Evolutionary conservation across 176 grass and related monocot genomes (phyloP), one percentile per base, ranked within the genome.

Genomic region (Bonia amplexicaulis): DNA sequence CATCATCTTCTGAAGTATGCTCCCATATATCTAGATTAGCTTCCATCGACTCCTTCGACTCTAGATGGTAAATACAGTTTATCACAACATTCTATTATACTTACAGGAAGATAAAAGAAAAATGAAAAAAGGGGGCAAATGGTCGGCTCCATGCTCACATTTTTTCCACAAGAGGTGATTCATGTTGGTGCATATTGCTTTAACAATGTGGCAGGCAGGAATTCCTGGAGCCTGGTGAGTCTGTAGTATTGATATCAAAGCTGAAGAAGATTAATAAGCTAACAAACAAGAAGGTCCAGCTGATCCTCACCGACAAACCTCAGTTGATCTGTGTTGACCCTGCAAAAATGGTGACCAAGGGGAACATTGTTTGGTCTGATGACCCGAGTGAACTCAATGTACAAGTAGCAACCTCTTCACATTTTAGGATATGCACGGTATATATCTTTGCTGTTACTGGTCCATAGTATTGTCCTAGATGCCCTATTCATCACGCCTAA

Each of bases 361-460:
- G 88, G 17, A 90, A 85, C 53, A 94, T 94, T 81, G 67, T 88
- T 84, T 96, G 93, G 97, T 99, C 97, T 46, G 88, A 88, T 76
- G 81, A 99, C 53, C 88, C 97, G 23, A 91, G 46, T 33, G 90
- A 89, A 60, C 91, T 99, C 51, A 92, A 71, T 25, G 90, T 99
- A 64, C 93, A 94, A 90, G 93, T 92, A 64, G 42, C 84, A 26
- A 86, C 85, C 84, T 88, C 96, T 20, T 94, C 96, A 20, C 90
- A 94, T 88, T 99, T 99, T 71, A 94, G 94, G 77, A 94, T 99
- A 89, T 96, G 64, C 96, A 94, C 92, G 75, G 96, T 99, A 97
- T 59, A 52, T 15, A 54, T 83, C 62, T 87, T 22, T 12, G 33
- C n/a, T 62, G 8, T 19, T 47, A 66, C 33, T 68, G 40, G 2